phyloP scores from a whole-genome alignment of 2,329 filamentous ascomycete genomes.

The Fusarium musae region DNA sequence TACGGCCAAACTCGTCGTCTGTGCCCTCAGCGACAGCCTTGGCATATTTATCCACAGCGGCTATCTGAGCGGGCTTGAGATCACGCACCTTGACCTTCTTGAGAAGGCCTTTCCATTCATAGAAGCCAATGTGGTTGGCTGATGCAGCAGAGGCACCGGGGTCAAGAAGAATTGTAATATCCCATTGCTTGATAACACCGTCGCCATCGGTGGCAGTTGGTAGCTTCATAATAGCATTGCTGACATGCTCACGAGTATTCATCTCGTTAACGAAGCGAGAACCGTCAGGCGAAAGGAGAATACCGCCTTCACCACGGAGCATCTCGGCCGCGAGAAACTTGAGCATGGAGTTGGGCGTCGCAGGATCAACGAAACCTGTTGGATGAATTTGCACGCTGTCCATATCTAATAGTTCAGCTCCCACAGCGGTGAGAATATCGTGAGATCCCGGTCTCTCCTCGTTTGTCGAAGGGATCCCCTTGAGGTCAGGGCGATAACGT shows the following conservation, averaged over 20 bases:
- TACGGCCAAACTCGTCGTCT: constrained; percentile 59
- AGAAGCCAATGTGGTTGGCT: constrained; percentile 69
- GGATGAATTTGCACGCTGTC: constrained; percentile 72
- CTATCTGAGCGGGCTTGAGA: constrained; percentile 53
- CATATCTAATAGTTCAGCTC: constrained; percentile 61
- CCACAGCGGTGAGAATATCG: constrained; percentile 52
- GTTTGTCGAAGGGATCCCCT: constrained; percentile 71
- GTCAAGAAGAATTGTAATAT: constrained; percentile 68
- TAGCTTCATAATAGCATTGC: constrained; percentile 60
- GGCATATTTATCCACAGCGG: constrained; percentile 62
- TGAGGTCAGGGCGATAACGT: constrained; percentile 67
- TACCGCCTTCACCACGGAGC: constrained; percentile 70
- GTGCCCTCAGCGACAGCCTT: constrained; percentile 53
- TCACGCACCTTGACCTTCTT: constrained; percentile 65
- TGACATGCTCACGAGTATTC: constrained; percentile 67
- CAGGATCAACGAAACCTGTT: constrained; percentile 70
- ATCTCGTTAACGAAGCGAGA: constrained; percentile 71
- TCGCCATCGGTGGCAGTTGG: constrained; percentile 46
- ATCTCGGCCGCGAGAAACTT: constrained; percentile 74
- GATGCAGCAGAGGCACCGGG: constrained; percentile 64
- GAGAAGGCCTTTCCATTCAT: constrained; percentile 70
- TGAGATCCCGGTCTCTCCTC: constrained; percentile 67
- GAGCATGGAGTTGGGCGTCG: constrained; percentile 55
- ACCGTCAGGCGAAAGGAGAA: constrained; percentile 60
- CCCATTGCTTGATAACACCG: constrained; percentile 61